Conservation (phyloP, 1,284 basidiomycete genomes). For the Entoloma clypeatum region DNA sequence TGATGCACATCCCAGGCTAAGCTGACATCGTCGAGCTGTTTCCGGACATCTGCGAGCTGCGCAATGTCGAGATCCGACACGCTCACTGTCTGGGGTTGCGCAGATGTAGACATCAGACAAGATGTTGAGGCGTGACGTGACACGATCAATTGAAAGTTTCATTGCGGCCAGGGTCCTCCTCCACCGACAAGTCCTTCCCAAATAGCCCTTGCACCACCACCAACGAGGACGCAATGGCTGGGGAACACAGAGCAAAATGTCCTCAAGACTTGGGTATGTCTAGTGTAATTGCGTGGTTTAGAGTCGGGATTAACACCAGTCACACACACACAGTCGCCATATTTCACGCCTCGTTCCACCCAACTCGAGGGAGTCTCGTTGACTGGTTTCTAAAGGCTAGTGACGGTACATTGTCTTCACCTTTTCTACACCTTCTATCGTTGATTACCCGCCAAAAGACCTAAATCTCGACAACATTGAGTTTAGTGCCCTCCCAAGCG, state of each 20-base stretch:
- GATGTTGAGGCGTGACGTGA: slow-evolving; percentile 3
- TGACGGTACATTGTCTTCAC: slow-evolving; percentile 45
- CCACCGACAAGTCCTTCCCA: too few species aligned
- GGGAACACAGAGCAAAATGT: slow-evolving; percentile 26
- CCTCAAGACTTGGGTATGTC: slow-evolving; percentile 48
- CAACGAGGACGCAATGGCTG: too few species aligned
- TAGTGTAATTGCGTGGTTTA: not conserved
- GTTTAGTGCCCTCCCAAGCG: slow-evolving; percentile 75
- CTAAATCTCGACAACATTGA: slow-evolving; percentile 66
- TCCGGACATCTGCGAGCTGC: slow-evolving; percentile 82
- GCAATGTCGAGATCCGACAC: slow-evolving; percentile 76
- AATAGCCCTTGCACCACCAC: too few species aligned
- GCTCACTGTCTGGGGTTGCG: slow-evolving; percentile 66
- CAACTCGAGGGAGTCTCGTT: slow-evolving; percentile 70
- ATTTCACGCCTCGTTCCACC: slow-evolving; percentile 80
- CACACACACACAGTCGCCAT: slow-evolving; percentile 55
- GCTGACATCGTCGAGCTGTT: slow-evolving; percentile 84
- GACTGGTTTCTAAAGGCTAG: slow-evolving; percentile 71
- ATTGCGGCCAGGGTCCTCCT: too few species aligned
- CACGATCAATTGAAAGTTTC: not conserved
- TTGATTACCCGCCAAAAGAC: slow-evolving; percentile 37
- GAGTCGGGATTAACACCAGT: slow-evolving; percentile 1
- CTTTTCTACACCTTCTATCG: not conserved
- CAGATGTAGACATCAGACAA: slow-evolving; percentile 16
- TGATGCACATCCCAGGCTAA: not conserved